Evolutionary conservation across 2,329 filamentous ascomycete genomes (phyloP).

Genomic region (Magnaporthiopsis poae): DNA sequence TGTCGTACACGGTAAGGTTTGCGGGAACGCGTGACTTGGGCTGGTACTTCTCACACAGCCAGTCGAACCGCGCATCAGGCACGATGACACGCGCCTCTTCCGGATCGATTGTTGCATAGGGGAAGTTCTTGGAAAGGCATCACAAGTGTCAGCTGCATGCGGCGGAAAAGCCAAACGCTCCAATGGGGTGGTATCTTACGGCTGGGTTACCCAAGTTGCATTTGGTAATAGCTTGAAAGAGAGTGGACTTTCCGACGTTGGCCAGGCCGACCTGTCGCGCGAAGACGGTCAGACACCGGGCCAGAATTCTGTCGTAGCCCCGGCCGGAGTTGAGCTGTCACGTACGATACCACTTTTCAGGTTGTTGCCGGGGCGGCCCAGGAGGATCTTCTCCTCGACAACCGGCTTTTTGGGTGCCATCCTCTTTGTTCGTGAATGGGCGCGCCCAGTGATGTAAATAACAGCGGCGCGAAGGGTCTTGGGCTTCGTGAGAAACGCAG

Average conservation of each 20-base stretch:
- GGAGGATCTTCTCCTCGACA: slow-evolving; percentile 88
- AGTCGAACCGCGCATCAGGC: slow-evolving; percentile 90
- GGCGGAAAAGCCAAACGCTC: slow-evolving; percentile 4
- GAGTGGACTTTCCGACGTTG: slow-evolving; percentile 97
- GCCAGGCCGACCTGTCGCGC: slow-evolving; percentile 75
- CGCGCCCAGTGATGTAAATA: slow-evolving; percentile 40
- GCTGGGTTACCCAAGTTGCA: slow-evolving; percentile 94
- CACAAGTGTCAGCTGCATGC: slow-evolving; percentile 7
- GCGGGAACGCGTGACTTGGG: slow-evolving; percentile 95
- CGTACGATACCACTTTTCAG: slow-evolving; percentile 97
- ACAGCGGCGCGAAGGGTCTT: slow-evolving; percentile 12
- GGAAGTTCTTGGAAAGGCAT: slow-evolving; percentile 65
- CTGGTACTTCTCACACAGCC: slow-evolving; percentile 91
- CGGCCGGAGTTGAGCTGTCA: slow-evolving; percentile 11
- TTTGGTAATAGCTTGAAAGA: slow-evolving; percentile 99
- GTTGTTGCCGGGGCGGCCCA: slow-evolving; percentile 94
- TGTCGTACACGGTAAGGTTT: slow-evolving; percentile 96
- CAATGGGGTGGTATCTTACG: slow-evolving; percentile 42
- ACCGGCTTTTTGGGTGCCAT: slow-evolving; percentile 95
- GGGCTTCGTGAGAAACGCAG: slow-evolving; percentile 1
- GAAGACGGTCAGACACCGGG: slow-evolving; percentile 13
- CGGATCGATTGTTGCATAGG: slow-evolving; percentile 96
- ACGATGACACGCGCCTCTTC: slow-evolving; percentile 97
- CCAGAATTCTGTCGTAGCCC: not conserved
- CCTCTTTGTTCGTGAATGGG: slow-evolving; percentile 43